Percentiles rank a stretch among this genome's conserved stretches.
Evolutionary conservation across 495 filamentous ascomycete genomes (phyloP).

Genomic region (Trichoderma reesei): DNA sequence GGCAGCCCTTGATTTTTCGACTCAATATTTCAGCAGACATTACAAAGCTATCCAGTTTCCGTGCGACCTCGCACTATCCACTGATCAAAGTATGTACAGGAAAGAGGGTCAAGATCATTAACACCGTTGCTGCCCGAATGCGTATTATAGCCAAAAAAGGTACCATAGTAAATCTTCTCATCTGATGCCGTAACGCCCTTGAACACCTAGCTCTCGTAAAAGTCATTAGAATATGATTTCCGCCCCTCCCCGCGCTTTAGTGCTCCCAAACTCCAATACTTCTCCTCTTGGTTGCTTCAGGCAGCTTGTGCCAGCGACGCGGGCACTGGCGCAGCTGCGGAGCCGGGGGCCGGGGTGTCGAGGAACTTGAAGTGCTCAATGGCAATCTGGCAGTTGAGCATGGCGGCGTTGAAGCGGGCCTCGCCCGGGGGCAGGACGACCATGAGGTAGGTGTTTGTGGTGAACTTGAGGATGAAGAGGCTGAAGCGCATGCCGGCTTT

Average conservation of each 20-base stretch:
- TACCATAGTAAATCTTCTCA: too few relatives aligned
- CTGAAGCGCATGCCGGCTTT: slow-evolving; percentile 58
- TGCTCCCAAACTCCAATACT: background rate
- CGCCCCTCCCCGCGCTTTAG: too few relatives aligned
- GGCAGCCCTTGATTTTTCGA: background rate
- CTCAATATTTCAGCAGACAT: background rate
- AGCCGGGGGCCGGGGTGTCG: slow-evolving; percentile 29
- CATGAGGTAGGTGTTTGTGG: slow-evolving; percentile 92
- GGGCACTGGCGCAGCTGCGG: slow-evolving; percentile 4
- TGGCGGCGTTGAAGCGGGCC: slow-evolving; percentile 75
- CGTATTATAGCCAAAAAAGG: background rate
- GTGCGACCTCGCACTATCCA: background rate
- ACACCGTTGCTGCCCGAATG: background rate
- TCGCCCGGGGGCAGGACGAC: slow-evolving; percentile 83
- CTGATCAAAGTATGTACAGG: background rate
- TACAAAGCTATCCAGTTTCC: background rate
- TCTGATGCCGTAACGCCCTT: background rate
- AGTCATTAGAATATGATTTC: background rate
- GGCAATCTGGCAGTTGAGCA: slow-evolving; percentile 80
- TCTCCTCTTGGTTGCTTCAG: too few relatives aligned
- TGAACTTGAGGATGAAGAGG: slow-evolving; percentile 86
- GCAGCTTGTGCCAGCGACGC: background rate
- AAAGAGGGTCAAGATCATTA: background rate
- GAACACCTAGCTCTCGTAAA: background rate
- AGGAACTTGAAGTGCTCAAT: slow-evolving; percentile 62